These are phyloP conservation scores for Eucalyptus urophylla DNA, from an alignment of 345 rosid species.

Conservation along the genomic window DNA sequence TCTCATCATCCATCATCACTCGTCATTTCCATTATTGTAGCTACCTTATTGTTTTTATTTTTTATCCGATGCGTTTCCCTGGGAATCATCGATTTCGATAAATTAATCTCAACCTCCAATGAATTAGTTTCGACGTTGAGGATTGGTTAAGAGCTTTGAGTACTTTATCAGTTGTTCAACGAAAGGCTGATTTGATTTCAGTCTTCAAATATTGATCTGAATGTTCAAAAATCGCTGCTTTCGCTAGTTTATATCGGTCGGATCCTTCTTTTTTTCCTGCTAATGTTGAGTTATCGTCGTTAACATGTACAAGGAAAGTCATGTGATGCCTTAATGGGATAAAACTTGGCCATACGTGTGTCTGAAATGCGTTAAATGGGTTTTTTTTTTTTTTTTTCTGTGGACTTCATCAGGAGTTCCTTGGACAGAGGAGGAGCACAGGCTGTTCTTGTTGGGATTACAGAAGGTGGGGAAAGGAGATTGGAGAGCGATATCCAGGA, in stretches of 20 bases:
- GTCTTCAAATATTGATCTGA: background rate
- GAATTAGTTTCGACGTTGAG: background rate
- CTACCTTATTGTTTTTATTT: background rate
- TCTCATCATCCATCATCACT: background rate
- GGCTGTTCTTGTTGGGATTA: constrained; percentile 67
- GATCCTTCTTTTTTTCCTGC: background rate
- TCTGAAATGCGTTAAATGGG: background rate
- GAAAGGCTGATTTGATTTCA: background rate
- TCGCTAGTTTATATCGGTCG: background rate
- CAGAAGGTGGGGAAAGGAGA: constrained; percentile 91
- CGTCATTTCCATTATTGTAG: background rate
- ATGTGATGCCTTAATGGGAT: background rate
- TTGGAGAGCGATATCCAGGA: constrained; percentile 90
- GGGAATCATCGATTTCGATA: background rate
- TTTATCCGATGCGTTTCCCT: background rate
- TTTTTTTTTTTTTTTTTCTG: background rate
- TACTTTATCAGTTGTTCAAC: background rate
- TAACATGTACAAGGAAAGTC: background rate
- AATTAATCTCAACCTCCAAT: background rate
- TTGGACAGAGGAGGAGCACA: constrained; percentile 98
- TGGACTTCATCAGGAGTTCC: constrained; percentile 48
- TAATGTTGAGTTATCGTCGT: background rate
- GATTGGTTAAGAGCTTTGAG: background rate
- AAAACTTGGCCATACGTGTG: background rate
- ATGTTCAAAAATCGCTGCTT: background rate